Base-by-base conservation (phyloP, 2,329 filamentous ascomycete species). In the Aspergillus felis region DNA sequence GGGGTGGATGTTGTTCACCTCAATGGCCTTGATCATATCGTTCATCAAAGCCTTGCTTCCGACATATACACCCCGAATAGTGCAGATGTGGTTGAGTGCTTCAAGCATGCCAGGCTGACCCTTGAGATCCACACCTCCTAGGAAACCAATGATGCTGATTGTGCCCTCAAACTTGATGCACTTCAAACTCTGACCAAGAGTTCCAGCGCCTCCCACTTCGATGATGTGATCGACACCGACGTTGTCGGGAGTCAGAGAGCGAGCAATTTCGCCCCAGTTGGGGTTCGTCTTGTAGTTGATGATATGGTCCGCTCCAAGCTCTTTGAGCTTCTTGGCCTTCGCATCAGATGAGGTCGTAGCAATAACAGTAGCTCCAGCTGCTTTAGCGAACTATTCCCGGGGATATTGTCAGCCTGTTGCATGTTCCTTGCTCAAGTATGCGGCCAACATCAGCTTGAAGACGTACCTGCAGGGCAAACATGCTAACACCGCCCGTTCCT, bases 121-220 rank as follows among this genome's bases (percentile, higher is more conserved):
- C 67, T 81, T 72, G 3, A 66, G 75, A 47, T 74, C 66, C 22
- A 57, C 71, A 14, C 81, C 82, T 17, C 79, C 81, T n/a, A 85
- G 68, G 71, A 85, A 84, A 1, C 84, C 84, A 56, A 85, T 84
- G 57, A 85, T 78, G 57, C 70, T 77, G 61, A 83, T 82, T 14
- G 84, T 72, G 35, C 83, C 84, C 61, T 85, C 84, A 29, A 79
- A 78, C 53, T 76, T 76, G 57, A 85, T 73, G 1, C 81, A 81
- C 61, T 80, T 80, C 44, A 87, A 72, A 2, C 78, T 81, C 66
- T 87, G 79, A 3, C 74, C 64, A 61, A 89, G 78, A 0, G 86
- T 88, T n/a, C 77, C 79, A 0, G 83, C 77, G 0, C 87, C 87
- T 12, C 84, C 87, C n/a, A 89, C 82, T 64, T 90, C 87, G 42